Base-by-base conservation (phyloP, 164 flowering plant genomes). In the Hamamelis virginiana region DNA sequence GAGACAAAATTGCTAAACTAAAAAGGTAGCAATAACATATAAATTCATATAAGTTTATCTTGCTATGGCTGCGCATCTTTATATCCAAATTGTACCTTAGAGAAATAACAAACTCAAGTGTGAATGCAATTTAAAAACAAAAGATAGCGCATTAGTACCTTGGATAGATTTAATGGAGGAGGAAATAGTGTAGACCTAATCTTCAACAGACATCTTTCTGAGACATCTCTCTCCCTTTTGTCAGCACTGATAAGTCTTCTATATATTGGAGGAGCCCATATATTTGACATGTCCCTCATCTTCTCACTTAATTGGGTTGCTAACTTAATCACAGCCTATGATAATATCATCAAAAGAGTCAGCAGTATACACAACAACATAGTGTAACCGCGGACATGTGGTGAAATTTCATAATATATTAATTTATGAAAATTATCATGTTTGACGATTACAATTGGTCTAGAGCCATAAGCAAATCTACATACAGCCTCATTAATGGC, bases 191-290 rank as follows among this genome's bases (percentile, higher is more conserved):
- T 62, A 52, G 85, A 75, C 70, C 38, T 79, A 51, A 82, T 78
- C 79, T 87, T 89, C 69, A 82, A 67, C 60, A 90, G 74, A 69
- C 92, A 90, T 75, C 95, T 81, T 70, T 83, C 87, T 64, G 91
- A 77, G 83, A 87, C 83, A 68, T 90, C 94, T 66, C 87, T 84
- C 74, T 89, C 95, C 75, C 82, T 87, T 77, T 86, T 90, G 43
- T 90, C 84, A 60, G 10, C n/a, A 74, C 92, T 86, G n/a, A 92
- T 68, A 73, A 90, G 91, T 75, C 92, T 86, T 79, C 92, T 84
- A 64, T 84, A 92, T 38, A 92, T 76, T 53, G 89, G 83, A 69
- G 97, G 96, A 69, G 80, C 84, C 96, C 97, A 92, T 68, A 87
- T 21, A 72, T 80, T 63, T 33, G 96, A 84, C 9, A 74, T 62